Conservation (phyloP, 148 eudicot genomes). For the Mesembryanthemum crystallinum region DNA sequence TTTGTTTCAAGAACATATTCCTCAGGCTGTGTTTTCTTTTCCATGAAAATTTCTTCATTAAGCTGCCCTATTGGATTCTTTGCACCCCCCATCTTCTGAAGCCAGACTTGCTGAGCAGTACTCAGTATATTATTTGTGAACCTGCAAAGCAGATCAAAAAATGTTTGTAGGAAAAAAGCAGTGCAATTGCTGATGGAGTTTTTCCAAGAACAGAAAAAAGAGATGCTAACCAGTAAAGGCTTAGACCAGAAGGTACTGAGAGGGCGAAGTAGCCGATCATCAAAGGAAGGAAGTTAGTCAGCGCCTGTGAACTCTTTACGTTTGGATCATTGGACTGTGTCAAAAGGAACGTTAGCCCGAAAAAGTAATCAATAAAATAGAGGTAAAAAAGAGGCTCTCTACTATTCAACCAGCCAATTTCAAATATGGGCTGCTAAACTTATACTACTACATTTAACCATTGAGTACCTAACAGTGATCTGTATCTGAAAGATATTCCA, state of each 20-base stretch:
- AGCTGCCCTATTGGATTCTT: conserved; percentile 53
- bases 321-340: conserved; percentile 68
- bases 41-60: conserved; percentile 41
- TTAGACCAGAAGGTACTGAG: conserved; percentile 94
- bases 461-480: neutral
- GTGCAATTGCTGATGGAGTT: neutral
- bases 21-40: conserved; percentile 36
- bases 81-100: conserved; percentile 81
- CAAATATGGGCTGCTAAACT: neutral
- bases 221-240: conserved; percentile 80
- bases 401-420: neutral
- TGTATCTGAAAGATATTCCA: neutral
- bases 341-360: neutral
- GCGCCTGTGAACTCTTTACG: conserved; percentile 72
- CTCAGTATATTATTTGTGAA: conserved; percentile 89
- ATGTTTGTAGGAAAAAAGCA: neutral
- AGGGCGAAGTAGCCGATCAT: conserved; percentile 95
- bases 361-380: neutral
- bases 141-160: conserved; percentile 43
- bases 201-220: neutral
- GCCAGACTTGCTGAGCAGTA: conserved; percentile 89
- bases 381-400: neutral
- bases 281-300: conserved; percentile 76
- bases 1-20: conserved; percentile 26
- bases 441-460: neutral